Evolutionary conservation across 305 asterid genomes (phyloP).

Genomic region (Solanum hybrid): DNA sequence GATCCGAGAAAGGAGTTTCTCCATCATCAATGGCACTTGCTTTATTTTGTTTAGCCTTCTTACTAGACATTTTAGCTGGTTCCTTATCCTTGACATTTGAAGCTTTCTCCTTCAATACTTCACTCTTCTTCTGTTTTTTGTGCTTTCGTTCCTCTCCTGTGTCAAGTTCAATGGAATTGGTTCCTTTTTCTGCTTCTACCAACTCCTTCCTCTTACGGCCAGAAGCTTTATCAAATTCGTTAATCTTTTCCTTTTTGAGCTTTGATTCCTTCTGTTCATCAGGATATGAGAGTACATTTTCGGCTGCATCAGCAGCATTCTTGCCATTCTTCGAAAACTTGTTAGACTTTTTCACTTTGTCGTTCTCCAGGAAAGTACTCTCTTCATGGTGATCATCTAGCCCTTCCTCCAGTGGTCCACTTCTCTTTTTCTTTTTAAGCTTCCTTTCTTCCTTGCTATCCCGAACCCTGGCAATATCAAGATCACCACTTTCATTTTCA

Average conservation of each 20-base stretch:
- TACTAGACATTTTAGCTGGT: constrained; percentile 22
- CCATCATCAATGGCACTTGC: constrained; percentile 36
- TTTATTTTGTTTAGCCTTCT: constrained; percentile 22
- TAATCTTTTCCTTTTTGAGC: constrained; percentile 32
- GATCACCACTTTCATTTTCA: constrained; percentile 14
- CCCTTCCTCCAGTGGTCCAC: constrained; percentile 18
- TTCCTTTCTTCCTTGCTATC: constrained; percentile 16
- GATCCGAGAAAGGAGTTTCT: constrained; percentile 50
- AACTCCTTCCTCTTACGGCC: constrained; percentile 9
- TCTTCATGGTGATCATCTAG: constrained; percentile 8
- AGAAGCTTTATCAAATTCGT: constrained; percentile 14
- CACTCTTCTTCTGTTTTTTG: constrained; percentile 29
- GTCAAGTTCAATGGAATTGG: constrained; percentile 6
- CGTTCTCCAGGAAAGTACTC: constrained; percentile 17
- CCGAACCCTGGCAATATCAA: constrained; percentile 9
- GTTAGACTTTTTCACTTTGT: constrained; percentile 25
- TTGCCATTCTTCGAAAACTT: constrained; percentile 11
- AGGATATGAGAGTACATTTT: constrained; percentile 7
- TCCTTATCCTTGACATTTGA: constrained; percentile 10
- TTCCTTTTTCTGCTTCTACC: not conserved
- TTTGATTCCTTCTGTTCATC: constrained; percentile 23
- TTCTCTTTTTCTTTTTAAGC: constrained; percentile 22
- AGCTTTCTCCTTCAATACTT: constrained; percentile 9
- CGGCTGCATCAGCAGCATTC: constrained; percentile 6
- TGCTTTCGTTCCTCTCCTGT: constrained; percentile 23